Percentiles rank a stretch among this genome's conserved stretches.
Conservation (phyloP, 2,329 filamentous ascomycete species). For the Acrocalymma vagum region DNA sequence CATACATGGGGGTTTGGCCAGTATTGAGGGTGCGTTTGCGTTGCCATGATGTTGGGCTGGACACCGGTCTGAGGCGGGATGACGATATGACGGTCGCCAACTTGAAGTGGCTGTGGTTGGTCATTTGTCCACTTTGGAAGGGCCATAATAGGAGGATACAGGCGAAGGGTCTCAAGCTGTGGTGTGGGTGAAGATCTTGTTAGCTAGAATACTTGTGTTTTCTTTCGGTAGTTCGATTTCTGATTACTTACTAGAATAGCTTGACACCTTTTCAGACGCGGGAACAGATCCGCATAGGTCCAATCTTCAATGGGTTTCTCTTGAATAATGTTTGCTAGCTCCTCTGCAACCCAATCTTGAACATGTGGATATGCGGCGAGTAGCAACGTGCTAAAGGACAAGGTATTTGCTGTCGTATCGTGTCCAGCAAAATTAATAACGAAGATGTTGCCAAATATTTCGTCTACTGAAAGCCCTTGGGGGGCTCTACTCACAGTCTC, state of each 20-base stretch:
- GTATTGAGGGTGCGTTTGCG: constrained; percentile 37
- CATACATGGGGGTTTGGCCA: constrained; percentile 37
- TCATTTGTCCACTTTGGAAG: constrained; percentile 37
- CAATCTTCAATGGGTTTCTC: no score
- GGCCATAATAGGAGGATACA: constrained; percentile 48
- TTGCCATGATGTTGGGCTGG: constrained; percentile 24
- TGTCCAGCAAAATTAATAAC: constrained; percentile 61
- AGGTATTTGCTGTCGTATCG: constrained; percentile 59
- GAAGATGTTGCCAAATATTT: constrained; percentile 55
- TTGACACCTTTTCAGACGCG: constrained; percentile 51
- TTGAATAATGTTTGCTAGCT: no score
- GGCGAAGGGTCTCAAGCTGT: constrained; percentile 55
- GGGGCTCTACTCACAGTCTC: no score
- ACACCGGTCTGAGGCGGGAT: constrained; percentile 18
- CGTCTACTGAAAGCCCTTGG: constrained; percentile 16
- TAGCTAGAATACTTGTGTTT: no score
- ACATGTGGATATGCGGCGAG: constrained; percentile 56
- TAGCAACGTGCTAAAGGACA: constrained; percentile 54
- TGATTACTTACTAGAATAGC: constrained; percentile 38
- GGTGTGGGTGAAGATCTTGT: no score
- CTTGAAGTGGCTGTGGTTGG: constrained; percentile 1
- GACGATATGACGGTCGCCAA: constrained; percentile 2
- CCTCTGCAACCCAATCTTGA: constrained; percentile 57
- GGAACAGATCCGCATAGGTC: constrained; percentile 49
- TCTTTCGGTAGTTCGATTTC: no score